Base-by-base conservation (phyloP, 768 basidiomycete species). In the Fibroporia radiculosa region DNA sequence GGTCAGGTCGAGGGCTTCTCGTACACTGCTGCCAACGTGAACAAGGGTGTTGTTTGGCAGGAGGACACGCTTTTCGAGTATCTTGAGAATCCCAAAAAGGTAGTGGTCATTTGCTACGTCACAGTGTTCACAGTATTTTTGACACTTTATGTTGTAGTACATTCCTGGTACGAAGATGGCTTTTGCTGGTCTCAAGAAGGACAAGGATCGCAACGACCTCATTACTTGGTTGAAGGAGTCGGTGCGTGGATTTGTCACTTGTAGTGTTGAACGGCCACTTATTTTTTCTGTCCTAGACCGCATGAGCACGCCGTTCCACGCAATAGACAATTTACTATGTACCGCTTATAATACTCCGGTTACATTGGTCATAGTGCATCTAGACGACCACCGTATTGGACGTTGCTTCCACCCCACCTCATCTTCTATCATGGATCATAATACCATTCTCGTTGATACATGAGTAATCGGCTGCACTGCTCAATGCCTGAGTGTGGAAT, bases 91-190 rank as follows among this genome's bases (percentile, higher is more conserved):
- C 93, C 93, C 49, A 97, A 97, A 76, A 95, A 95, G 79, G 90
- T 87, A n/a, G 47, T 50, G 74, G 65, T 19, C 27, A 43, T 8
- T 25, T 48, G 46, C 44, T 38, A 47, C 49, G 47, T 51, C 36
- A 43, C 37, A 4, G 14, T n/a, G 16, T 18, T 29, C 16, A 29
- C 24, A 26, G 20, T 31, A 20, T 42, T 44, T 39, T 25, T 36
- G 23, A 3, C 46, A 28, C 41, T 19, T 6, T 19, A 8, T 12
- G 18, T 22, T 10, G 4, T 48, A 89, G 86, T 93, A 92, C 71
- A 93, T 93, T 54, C 90, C 90, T 29, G 93, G 93, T 38, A 96
- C 93, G 40, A 96, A 95, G 74, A 97, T 97, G 93, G 93, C 93
- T 47, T 97, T 96, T 57, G 92, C 93, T 53, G 95, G 95, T 59